These are phyloP conservation scores for Pichia sp. DNA, from an alignment of 1,139 yeast genomes.

Conservation along the genomic window DNA sequence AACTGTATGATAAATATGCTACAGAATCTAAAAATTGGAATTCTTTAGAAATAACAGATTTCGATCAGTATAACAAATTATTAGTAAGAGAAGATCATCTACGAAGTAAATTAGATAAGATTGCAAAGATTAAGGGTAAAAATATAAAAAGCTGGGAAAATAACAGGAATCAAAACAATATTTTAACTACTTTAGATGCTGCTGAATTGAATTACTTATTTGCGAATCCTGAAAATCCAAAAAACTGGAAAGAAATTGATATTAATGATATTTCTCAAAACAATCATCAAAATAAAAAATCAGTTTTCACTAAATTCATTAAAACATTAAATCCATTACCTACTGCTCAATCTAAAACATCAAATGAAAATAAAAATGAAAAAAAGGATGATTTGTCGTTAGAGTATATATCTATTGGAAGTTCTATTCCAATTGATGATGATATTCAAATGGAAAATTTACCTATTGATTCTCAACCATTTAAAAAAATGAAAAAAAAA, in stretches of 20 bases:
- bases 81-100: conserved; percentile 33
- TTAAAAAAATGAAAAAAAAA: conserved; percentile 8
- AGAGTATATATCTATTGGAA: conserved; percentile 10
- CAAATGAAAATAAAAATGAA: conserved; percentile 4
- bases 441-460: conserved; percentile 20
- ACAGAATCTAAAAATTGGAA: neutral
- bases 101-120: conserved; percentile 31
- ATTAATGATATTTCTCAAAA: neutral
- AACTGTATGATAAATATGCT: conserved; percentile 23
- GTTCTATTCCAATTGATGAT: conserved; percentile 20
- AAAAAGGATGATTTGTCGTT: conserved; percentile 4
- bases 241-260: conserved; percentile 15
- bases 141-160: neutral
- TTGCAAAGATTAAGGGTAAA: conserved; percentile 19
- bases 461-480: conserved; percentile 26
- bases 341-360: neutral
- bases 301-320: neutral
- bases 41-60: conserved; percentile 29
- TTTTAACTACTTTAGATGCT: conserved; percentile 21
- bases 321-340: neutral
- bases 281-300: conserved; percentile 1
- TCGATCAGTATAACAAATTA: conserved; percentile 33
- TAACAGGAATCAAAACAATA: conserved; percentile 3
- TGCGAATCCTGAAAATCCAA: conserved; percentile 12
- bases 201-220: conserved; percentile 22